Base-by-base conservation (phyloP, 2,329 filamentous ascomycete species). In the Corniculantispora saksenae region DNA sequence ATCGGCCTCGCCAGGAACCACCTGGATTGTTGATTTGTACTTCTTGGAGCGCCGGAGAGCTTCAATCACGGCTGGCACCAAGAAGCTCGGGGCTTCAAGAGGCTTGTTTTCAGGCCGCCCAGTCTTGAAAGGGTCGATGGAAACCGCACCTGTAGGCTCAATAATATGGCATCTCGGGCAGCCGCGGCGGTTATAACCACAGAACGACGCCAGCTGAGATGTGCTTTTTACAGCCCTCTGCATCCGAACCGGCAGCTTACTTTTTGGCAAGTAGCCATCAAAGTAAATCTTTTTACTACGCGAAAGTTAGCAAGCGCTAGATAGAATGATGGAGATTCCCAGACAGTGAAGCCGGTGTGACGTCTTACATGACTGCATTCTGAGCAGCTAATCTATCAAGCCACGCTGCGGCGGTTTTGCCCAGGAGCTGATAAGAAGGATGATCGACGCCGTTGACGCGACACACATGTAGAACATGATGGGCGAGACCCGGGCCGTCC, bases 1-100 rank as follows among this genome's bases (percentile, higher is more conserved):
- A 73, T 98, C 94, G 1, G 94, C 94, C 77, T 98, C 94, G 0
- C 91, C 93, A 0, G 92, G 88, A 0, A 97, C 89, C 15, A 95
- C 82, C 27, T 81, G 78, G 10, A 80, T 81, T 53, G 82, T 72
- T 66, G 67, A 71, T 5, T 68, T 74, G 67, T 85, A 87, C 5
- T 72, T 74, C 1, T 72, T 21, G 6, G 77, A 85, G 0, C 69
- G 66, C n/a, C 76, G 75, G 25, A 97, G 77, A 7, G 87, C 85
- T 67, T 97, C 92, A 55, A 94, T 85, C 7, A 94, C 82, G 3
- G 91, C 86, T 3, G 92, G 88, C 0, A 97, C 90, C 45, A 96
- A 84, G 68, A 97, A 96, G 88, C 82, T 67, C 83, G 86, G 82
- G 1, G 84, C 81, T 15, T 84, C 72, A 5, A 71, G 74, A 69